These are phyloP conservation scores for Biancaea sappan DNA, from an alignment of 306 rosid genomes.

Conservation along the genomic window DNA sequence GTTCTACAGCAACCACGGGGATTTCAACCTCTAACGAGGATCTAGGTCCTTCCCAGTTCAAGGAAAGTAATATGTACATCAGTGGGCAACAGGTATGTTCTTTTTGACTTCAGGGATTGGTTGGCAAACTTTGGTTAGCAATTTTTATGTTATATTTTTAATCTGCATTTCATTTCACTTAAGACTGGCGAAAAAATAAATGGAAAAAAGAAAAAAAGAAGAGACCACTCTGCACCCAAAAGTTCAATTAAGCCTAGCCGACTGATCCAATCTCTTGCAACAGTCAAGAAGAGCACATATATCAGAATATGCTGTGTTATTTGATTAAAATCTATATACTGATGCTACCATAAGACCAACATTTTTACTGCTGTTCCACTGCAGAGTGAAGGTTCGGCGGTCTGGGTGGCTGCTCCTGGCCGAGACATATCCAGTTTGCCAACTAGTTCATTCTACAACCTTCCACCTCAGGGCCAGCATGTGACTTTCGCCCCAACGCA, in stretches of 20 bases:
- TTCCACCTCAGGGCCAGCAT: constrained; percentile 88
- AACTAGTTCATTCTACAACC: constrained; percentile 83
- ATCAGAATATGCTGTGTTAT: not conserved
- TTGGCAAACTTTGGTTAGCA: constrained; percentile 21
- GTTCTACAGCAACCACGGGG: constrained; percentile 65
- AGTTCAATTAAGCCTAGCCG: constrained; percentile 22
- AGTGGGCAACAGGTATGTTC: constrained; percentile 84
- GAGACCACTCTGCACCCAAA: not conserved
- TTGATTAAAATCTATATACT: not conserved
- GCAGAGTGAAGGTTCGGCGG: constrained; percentile 91
- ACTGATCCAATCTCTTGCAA: constrained; percentile 3
- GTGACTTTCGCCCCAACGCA: constrained; percentile 88
- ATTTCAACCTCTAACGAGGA: constrained; percentile 79
- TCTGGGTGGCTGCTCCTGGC: constrained; percentile 95
- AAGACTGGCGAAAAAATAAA: not conserved
- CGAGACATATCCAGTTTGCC: constrained; percentile 81
- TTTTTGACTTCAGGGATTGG: constrained; percentile 16
- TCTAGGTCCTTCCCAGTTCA: constrained; percentile 79
- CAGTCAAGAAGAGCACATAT: constrained; percentile 1
- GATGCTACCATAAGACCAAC: not conserved
- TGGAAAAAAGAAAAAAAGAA: not conserved
- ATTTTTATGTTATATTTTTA: not conserved
- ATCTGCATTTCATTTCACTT: not conserved
- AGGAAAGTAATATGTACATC: constrained; percentile 83
- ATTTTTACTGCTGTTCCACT: constrained; percentile 28